Evolutionary conservation across 2,329 filamentous ascomycete genomes (phyloP).

Genomic region (Calonectria pteridis): DNA sequence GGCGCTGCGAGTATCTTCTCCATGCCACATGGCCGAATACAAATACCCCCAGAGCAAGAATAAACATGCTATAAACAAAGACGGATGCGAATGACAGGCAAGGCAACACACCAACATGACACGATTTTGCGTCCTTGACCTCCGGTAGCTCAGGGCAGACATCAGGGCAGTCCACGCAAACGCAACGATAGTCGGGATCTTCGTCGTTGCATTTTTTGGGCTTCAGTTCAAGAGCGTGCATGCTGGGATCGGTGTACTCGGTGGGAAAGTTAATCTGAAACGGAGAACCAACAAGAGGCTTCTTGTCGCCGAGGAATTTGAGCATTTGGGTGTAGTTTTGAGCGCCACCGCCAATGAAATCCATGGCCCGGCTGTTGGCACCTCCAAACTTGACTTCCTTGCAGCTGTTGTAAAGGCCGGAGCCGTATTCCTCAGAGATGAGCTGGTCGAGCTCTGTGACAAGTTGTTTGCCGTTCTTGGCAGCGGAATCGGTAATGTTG

Average conservation of each 20-base stretch:
- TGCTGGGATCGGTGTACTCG: conserved; percentile 72
- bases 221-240: conserved; percentile 77
- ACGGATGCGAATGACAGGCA: conserved; percentile 95
- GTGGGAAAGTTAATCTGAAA: conserved; percentile 97
- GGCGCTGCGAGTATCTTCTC: conserved; percentile 77
- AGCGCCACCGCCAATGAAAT: conserved; percentile 94
- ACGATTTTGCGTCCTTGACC: conserved; percentile 77
- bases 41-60: conserved; percentile 75
- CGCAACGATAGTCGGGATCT: conserved; percentile 87
- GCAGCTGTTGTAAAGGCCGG: conserved; percentile 95
- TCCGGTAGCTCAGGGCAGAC: conserved; percentile 87
- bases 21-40: conserved; percentile 82
- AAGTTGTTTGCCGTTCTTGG: conserved; percentile 70
- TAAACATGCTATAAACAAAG: conserved; percentile 82
- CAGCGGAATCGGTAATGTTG: conserved; percentile 84
- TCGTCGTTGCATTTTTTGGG: conserved; percentile 92
- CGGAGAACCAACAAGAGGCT: conserved; percentile 84
- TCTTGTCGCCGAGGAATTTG: conserved; percentile 94
- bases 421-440: conserved; percentile 85
- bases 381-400: conserved; percentile 99
- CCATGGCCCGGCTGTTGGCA: conserved; percentile 93
- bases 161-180: conserved; percentile 91
- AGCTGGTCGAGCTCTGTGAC: conserved; percentile 93
- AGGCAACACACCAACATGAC: conserved; percentile 87
- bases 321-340: conserved; percentile 90